Evolutionary conservation across 441 rosid genomes (phyloP).

Genomic region (Gossypium aridum): DNA sequence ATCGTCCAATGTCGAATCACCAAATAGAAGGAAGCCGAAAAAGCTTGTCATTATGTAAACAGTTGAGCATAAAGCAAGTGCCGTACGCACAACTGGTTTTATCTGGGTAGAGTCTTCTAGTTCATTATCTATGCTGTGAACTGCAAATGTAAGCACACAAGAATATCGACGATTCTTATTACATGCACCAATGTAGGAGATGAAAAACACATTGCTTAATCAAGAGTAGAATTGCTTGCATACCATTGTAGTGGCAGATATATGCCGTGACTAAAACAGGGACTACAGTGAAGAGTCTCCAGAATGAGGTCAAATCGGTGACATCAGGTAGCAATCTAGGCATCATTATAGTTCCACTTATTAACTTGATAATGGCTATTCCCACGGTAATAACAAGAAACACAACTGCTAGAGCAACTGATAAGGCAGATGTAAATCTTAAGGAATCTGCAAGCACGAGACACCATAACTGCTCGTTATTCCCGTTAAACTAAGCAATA

Average conservation of each 20-base stretch:
- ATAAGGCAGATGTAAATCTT: constrained; percentile 83
- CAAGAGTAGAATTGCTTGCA: constrained; percentile 8
- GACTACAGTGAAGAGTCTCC: constrained; percentile 83
- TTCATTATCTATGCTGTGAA: constrained; percentile 96
- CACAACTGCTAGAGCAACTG: constrained; percentile 85
- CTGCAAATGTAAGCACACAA: constrained; percentile 36
- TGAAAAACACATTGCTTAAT: neutral
- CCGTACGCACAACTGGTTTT: constrained; percentile 62
- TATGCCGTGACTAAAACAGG: constrained; percentile 95
- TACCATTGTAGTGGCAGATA: constrained; percentile 95
- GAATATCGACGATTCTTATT: constrained; percentile 1
- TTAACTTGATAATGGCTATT: constrained; percentile 63
- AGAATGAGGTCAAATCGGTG: constrained; percentile 57
- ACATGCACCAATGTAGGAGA: neutral
- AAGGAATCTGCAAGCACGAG: constrained; percentile 74
- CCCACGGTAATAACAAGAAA: constrained; percentile 84
- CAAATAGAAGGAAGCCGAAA: constrained; percentile 90
- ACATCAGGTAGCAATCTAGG: constrained; percentile 85
- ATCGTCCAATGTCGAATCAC: constrained; percentile 82
- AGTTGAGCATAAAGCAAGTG: constrained; percentile 75
- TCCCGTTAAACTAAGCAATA: neutral
- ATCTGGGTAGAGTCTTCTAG: constrained; percentile 72
- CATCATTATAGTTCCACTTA: constrained; percentile 62
- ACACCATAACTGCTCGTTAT: constrained; percentile 1
- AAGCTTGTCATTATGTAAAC: constrained; percentile 83